Evolutionary conservation across 2,329 filamentous ascomycete species (phyloP).

Genomic region (Neopestalotiopsis sp.): DNA sequence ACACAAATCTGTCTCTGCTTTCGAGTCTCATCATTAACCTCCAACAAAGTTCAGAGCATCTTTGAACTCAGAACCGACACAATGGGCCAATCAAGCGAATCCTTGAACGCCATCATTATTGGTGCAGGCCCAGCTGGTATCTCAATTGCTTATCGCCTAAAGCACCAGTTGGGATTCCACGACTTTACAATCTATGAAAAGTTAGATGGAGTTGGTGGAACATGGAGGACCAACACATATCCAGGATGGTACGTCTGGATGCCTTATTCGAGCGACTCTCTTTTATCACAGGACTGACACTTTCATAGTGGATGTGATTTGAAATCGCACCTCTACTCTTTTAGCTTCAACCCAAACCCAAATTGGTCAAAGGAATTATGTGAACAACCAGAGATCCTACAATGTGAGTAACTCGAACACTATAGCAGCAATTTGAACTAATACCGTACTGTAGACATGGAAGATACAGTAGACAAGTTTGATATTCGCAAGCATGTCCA

Average conservation of each 20-base stretch:
- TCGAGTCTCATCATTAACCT: not conserved
- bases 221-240: constrained; percentile 24
- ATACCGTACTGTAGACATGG: constrained; percentile 12
- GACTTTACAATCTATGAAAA: constrained; percentile 26
- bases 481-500: constrained; percentile 22
- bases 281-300: not conserved
- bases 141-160: constrained; percentile 22
- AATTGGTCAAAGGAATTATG: constrained; percentile 13
- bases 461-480: constrained; percentile 25
- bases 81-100: constrained; percentile 11
- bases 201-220: constrained; percentile 21
- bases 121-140: constrained; percentile 29
- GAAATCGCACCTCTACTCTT: constrained; percentile 27
- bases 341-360: constrained; percentile 15
- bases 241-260: constrained; percentile 20
- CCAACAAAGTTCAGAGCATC: not conserved
- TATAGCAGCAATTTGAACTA: not conserved
- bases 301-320: constrained; percentile 40
- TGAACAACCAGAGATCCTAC: constrained; percentile 14
- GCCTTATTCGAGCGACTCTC: not conserved
- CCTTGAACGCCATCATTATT: constrained; percentile 26
- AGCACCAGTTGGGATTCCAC: constrained; percentile 21
- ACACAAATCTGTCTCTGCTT: not conserved
- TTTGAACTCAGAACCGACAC: not conserved
- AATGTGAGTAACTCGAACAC: not conserved